A percentile compares a stretch with the other conserved stretches of the same genome.
Evolutionary conservation across 495 filamentous ascomycete genomes (phyloP).

Genomic region (Ramalina intermedia): DNA sequence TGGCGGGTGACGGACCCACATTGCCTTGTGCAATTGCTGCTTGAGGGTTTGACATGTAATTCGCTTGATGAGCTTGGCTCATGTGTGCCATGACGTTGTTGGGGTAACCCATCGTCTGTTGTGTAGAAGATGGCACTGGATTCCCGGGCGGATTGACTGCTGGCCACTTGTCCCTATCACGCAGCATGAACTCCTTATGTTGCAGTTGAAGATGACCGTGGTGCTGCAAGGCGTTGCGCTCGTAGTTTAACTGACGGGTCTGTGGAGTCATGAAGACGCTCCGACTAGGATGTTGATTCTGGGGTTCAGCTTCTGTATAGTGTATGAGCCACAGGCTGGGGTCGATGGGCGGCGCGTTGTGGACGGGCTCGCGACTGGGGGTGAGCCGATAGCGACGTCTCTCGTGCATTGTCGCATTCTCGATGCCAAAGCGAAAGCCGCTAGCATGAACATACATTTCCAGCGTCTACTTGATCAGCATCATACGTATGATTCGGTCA

Average conservation of each 20-base stretch:
- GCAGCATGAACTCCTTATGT: conserved; percentile 87
- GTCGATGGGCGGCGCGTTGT: conserved; percentile 52
- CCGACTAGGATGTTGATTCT: conserved; percentile 51
- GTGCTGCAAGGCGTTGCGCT: conserved; percentile 54
- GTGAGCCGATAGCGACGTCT: conserved; percentile 74
- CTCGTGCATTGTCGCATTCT: conserved; percentile 54
- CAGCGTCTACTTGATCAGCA: conserved; percentile 35
- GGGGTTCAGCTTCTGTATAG: conserved; percentile 59
- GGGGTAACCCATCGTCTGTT: conserved; percentile 19
- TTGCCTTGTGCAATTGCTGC: conserved; percentile 5
- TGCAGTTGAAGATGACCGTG: conserved; percentile 54
- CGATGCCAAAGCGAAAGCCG: conserved; percentile 55
- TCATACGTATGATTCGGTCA: neutral
- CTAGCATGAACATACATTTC: conserved; percentile 71
- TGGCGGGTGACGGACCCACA: conserved; percentile 12
- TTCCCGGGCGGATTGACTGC: conserved; percentile 52
- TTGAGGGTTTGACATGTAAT: conserved; percentile 14
- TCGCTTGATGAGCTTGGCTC: conserved; percentile 16
- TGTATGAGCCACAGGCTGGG: conserved; percentile 88
- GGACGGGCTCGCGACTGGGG: conserved; percentile 37
- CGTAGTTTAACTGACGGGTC: conserved; percentile 43
- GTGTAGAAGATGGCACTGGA: conserved; percentile 12
- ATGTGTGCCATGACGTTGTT: conserved; percentile 18
- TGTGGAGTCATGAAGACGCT: conserved; percentile 45
- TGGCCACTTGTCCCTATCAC: conserved; percentile 80